These are phyloP conservation scores for Chenopodium quinoa DNA, from an alignment of 148 eudicot species.

Conservation along the genomic window DNA sequence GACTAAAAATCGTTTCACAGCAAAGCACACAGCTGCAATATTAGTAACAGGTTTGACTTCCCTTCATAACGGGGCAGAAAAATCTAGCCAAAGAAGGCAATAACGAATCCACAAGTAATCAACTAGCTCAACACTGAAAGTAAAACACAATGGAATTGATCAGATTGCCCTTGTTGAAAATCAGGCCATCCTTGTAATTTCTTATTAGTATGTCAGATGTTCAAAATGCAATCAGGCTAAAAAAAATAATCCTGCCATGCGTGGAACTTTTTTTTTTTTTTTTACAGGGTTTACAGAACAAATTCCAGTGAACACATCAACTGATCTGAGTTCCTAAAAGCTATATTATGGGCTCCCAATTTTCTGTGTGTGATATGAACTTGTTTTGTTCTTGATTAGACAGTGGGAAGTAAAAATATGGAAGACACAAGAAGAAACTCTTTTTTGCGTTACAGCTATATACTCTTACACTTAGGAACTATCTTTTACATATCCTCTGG, in stretches of 20 bases:
- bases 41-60: background rate
- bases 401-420: conserved; percentile 14
- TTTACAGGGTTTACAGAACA: conserved; percentile 25
- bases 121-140: background rate
- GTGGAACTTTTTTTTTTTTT: background rate
- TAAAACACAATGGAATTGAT: background rate
- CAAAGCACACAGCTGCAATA: background rate
- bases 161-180: conserved; percentile 1
- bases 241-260: background rate
- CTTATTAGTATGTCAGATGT: conserved; percentile 16
- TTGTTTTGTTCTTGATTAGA: conserved; percentile 8
- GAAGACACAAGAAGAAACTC: conserved; percentile 21
- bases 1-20: background rate
- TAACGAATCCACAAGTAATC: too few relatives aligned
- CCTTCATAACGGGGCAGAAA: background rate
- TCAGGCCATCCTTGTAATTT: background rate
- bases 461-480: conserved; percentile 35
- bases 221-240: conserved; percentile 19
- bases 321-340: conserved; percentile 4
- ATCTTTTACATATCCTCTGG: conserved; percentile 53
- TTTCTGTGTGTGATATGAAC: conserved; percentile 11
- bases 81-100: background rate
- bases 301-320: conserved; percentile 16
- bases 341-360: background rate
- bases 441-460: conserved; percentile 28